Evolutionary conservation across 208 protist species (phyloP).

Genomic region (Trypanosoma platydactyli): DNA sequence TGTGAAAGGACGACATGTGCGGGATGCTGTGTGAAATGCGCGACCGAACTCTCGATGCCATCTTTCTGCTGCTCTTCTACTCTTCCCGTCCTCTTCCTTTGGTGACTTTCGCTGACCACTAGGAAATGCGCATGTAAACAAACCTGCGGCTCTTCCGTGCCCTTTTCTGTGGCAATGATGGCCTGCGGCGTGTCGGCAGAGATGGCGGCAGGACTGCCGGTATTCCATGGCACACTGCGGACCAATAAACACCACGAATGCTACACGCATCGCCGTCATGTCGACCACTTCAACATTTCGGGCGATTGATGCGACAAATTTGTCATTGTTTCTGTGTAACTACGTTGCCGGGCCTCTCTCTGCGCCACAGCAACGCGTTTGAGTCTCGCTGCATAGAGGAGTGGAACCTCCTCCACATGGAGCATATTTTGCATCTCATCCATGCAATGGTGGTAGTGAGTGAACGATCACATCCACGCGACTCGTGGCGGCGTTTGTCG

Average conservation of each 20-base stretch:
- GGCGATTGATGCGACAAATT: no score
- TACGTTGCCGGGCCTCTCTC: no score
- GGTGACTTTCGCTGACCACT: not conserved
- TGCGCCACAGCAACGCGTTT: not conserved
- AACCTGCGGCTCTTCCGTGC: slow-evolving; percentile 3
- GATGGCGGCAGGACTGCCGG: not conserved
- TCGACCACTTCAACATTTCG: no score
- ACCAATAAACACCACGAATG: not conserved
- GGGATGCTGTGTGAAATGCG: no score
- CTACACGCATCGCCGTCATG: slow-evolving; percentile 7
- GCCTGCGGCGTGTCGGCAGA: slow-evolving; percentile 2
- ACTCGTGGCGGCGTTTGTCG: slow-evolving; percentile 34
- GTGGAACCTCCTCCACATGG: slow-evolving; percentile 27
- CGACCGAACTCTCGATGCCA: no score
- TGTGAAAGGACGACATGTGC: no score
- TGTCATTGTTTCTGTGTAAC: no score
- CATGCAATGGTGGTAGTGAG: slow-evolving; percentile 37
- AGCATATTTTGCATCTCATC: slow-evolving; percentile 1
- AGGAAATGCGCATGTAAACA: not conserved
- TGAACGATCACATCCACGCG: slow-evolving; percentile 32
- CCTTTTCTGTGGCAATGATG: not conserved
- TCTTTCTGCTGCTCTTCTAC: not conserved
- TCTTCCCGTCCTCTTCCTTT: not conserved
- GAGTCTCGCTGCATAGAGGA: slow-evolving; percentile 38
- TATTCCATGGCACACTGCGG: not conserved